These are phyloP conservation scores for Melaleuca quinquenervia DNA, from an alignment of 345 rosid species.

Conservation along the genomic window DNA sequence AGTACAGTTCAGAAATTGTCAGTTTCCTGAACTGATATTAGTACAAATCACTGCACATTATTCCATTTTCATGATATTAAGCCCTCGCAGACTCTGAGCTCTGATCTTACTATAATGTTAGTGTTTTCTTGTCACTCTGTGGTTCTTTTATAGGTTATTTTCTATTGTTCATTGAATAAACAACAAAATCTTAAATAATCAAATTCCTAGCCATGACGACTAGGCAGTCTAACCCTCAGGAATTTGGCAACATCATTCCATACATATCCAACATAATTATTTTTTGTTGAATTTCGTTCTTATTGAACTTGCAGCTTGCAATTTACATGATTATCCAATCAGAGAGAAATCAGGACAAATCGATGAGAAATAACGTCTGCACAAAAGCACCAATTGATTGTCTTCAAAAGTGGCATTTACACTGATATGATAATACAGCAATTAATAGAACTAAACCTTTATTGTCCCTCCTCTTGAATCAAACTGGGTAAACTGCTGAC, in stretches of 20 bases:
- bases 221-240: background rate
- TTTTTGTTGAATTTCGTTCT: background rate
- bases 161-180: no score
- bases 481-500: background rate
- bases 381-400: background rate
- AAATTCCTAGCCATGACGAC: background rate
- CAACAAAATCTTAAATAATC: background rate
- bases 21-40: background rate
- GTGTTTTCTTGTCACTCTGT: background rate
- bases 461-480: background rate
- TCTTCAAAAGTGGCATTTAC: background rate
- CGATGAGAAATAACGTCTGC: background rate
- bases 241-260: background rate
- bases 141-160: background rate
- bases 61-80: background rate
- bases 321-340: background rate
- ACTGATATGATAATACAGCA: background rate
- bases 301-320: background rate
- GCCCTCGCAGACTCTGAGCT: background rate
- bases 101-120: background rate
- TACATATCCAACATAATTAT: background rate
- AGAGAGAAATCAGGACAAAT: background rate
- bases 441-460: background rate
- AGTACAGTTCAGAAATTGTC: background rate
- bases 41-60: background rate